A percentile compares a stretch with the other conserved stretches of the same genome.
Evolutionary conservation across 768 basidiomycete species (phyloP).

Genomic region (Lyophyllum semitale): DNA sequence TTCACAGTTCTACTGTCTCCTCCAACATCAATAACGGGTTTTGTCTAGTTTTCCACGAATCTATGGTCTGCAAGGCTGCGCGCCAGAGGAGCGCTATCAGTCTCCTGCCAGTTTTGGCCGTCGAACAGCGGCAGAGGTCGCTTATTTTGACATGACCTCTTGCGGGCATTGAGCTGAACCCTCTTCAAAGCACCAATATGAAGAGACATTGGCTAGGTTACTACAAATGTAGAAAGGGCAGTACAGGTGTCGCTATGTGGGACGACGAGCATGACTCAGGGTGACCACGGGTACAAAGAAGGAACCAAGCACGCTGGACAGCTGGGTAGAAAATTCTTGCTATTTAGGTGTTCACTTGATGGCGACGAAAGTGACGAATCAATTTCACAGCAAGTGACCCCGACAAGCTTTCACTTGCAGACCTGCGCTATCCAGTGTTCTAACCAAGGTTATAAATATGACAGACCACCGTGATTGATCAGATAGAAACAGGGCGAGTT

Average conservation of each 20-base stretch:
- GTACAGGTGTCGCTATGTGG: conserved; percentile 11
- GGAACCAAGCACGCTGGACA: too few species aligned
- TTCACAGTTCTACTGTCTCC: neutral
- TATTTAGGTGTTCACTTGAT: too few species aligned
- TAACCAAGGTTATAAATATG: too few species aligned
- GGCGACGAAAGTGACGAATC: too few species aligned
- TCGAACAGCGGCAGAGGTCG: neutral
- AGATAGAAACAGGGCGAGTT: too few species aligned
- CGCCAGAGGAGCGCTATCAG: neutral
- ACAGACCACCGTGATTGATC: too few species aligned
- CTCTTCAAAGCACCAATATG: neutral
- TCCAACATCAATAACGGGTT: neutral
- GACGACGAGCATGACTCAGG: neutral
- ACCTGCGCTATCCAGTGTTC: too few species aligned
- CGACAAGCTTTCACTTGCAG: too few species aligned
- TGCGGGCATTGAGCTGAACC: neutral
- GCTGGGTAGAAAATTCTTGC: too few species aligned
- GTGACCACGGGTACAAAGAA: too few species aligned
- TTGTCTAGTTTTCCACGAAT: neutral
- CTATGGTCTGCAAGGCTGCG: neutral
- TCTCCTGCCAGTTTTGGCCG: neutral
- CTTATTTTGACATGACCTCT: neutral
- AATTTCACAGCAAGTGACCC: too few species aligned
- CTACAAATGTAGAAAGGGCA: neutral
- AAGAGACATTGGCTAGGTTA: neutral